Conservation (phyloP, 495 filamentous ascomycete species). For the Gamarada debralockiae region DNA sequence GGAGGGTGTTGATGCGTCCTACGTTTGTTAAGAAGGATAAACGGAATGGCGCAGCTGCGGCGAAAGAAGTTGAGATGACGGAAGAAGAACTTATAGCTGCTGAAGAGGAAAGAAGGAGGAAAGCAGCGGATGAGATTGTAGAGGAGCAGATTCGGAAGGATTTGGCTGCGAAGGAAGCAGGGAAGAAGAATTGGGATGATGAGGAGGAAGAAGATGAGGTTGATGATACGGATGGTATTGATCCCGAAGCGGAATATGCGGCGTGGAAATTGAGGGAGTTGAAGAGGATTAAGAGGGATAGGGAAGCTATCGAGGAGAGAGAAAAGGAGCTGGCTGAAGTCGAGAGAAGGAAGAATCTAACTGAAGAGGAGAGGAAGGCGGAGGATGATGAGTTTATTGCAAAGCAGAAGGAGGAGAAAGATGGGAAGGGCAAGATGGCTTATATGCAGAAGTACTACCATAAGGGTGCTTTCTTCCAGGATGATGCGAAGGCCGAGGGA, state of each 20-base stretch:
- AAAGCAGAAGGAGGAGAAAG: slow-evolving; percentile 82
- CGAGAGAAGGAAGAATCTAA: slow-evolving; percentile 83
- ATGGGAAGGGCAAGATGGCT: slow-evolving; percentile 74
- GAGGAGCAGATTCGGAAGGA: slow-evolving; percentile 84
- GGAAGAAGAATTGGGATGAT: slow-evolving; percentile 85
- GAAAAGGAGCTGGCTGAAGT: slow-evolving; percentile 89
- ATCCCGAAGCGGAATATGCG: slow-evolving; percentile 84
- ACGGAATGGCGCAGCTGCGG: slow-evolving; percentile 37
- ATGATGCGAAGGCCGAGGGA: slow-evolving; percentile 68
- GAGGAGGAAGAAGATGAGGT: slow-evolving; percentile 70
- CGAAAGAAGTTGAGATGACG: slow-evolving; percentile 28
- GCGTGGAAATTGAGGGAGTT: slow-evolving; percentile 95
- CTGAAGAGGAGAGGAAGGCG: slow-evolving; percentile 76
- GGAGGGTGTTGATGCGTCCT: slow-evolving; percentile 73
- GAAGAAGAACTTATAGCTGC: slow-evolving; percentile 49
- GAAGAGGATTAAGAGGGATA: slow-evolving; percentile 77
- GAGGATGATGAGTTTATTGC: slow-evolving; percentile 80
- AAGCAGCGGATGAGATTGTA: slow-evolving; percentile 71
- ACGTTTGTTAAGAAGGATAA: slow-evolving; percentile 88
- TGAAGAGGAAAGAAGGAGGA: slow-evolving; percentile 58
- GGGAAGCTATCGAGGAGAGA: slow-evolving; percentile 74
- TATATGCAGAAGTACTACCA: slow-evolving; percentile 98
- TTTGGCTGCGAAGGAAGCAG: slow-evolving; percentile 66
- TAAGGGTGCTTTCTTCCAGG: slow-evolving; percentile 92
- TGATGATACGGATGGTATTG: slow-evolving; percentile 80